Base-by-base conservation (phyloP, 176 grass and related monocot genomes). In the Musa itinerans region DNA sequence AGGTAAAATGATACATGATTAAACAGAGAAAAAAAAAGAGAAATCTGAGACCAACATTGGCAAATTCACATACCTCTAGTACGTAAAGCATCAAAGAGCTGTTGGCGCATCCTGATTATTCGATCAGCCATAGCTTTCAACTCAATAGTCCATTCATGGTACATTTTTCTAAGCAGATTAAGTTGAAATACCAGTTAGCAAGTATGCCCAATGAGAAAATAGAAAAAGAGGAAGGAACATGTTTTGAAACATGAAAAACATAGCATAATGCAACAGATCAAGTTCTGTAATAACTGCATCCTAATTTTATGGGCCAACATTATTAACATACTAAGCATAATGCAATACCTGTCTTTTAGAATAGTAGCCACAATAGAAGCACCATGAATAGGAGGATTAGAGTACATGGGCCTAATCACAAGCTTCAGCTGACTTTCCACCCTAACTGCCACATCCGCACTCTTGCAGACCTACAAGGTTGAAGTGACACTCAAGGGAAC, bases 381-480 rank as follows among this genome's bases (percentile, higher is more conserved):
- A 75, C 95, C 95, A 75, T 99, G 95, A 88, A 99, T 85, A 63
- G 95, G 95, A 74, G 95, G 95, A 77, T 83, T 99, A 43, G 95
- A 99, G 80, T 94, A 94, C 95, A 99, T 99, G 68, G 95, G 95
- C 75, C 95, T 94, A 82, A 93, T 92, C 79, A 99, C 95, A 87
- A 99, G 95, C 81, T 99, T 99, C 19, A 99, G 86, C 80, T 94
- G 95, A 92, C 95, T 99, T 87, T 99, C 95, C 71, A 99, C 91
- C 84, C 74, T 99, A 65, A 56, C 82, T 64, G 88, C 88, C 25
- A 94, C 89, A 77, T 94, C 95, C 11, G 83, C 84, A 81, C 84
- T 88, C 77, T 82, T 84, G 77, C 95, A 99, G 68, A 99, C 86
- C 95, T 99, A 71, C 71, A 91, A 86, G 52, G 66, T 74, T 10